A percentile compares a stretch with the other conserved stretches of the same genome.
phyloP scores from a whole-genome alignment of 805 yeast species.

The Candida vartiovaarae region DNA sequence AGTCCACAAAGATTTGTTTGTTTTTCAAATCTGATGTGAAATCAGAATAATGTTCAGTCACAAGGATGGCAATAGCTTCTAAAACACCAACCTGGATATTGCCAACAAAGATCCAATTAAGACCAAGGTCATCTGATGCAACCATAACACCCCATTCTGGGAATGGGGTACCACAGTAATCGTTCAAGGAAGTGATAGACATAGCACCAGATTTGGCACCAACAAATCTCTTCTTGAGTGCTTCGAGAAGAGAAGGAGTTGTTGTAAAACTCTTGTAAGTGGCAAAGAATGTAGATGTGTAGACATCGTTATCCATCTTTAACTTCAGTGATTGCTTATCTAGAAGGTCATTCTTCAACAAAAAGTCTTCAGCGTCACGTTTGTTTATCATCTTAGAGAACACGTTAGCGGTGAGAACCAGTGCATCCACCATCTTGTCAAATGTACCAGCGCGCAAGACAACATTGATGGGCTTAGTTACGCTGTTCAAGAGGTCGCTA shows the following conservation, averaged over 20 bases:
- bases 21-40: conserved; percentile 62
- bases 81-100: conserved; percentile 78
- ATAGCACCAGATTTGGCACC: conserved; percentile 59
- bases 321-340: conserved; percentile 38
- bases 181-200: conserved; percentile 35
- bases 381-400: conserved; percentile 40
- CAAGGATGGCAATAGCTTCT: conserved; percentile 66
- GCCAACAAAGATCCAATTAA: conserved; percentile 61
- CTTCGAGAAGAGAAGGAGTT: conserved; percentile 44
- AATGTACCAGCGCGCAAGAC: conserved; percentile 64
- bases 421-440: conserved; percentile 70
- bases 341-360: conserved; percentile 26
- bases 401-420: conserved; percentile 63
- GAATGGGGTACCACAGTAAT: conserved; percentile 24
- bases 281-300: conserved; percentile 61
- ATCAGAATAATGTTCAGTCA: conserved; percentile 66
- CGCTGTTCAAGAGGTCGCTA: conserved; percentile 18
- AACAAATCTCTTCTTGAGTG: conserved; percentile 45
- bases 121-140: conserved; percentile 33
- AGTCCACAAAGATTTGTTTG: conserved; percentile 52
- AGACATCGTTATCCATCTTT: conserved; percentile 56
- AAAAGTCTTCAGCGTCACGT: conserved; percentile 35
- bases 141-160: conserved; percentile 53
- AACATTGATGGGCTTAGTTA: conserved; percentile 30
- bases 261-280: conserved; percentile 63